phyloP scores from a whole-genome alignment of 2,329 filamentous ascomycete genomes.

The Neurospora crassa region DNA sequence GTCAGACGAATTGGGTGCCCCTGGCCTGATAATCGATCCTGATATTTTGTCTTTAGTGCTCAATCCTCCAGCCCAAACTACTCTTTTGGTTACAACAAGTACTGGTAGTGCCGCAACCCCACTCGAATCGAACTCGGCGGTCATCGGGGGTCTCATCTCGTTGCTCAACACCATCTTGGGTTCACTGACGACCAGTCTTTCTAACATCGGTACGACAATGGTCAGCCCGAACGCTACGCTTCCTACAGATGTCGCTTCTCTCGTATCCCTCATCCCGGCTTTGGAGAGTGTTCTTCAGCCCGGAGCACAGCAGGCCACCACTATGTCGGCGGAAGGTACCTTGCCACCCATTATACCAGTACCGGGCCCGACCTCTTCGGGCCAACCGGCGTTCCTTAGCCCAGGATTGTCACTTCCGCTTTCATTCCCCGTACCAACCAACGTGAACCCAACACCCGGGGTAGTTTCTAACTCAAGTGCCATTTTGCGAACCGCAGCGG shows the following conservation, averaged over 20 bases:
- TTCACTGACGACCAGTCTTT: not conserved
- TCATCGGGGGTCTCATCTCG: not conserved
- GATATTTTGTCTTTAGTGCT: conserved; percentile 4
- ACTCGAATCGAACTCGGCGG: not conserved
- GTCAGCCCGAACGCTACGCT: not conserved
- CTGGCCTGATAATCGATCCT: conserved; percentile 3
- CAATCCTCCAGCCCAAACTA: conserved; percentile 1
- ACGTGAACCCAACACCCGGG: not conserved
- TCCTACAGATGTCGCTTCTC: not conserved
- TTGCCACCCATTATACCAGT: not conserved
- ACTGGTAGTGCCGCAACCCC: not conserved
- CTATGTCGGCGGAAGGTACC: not conserved
- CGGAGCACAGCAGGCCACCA: not conserved
- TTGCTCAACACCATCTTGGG: not conserved
- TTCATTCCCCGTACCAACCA: conserved; percentile 1
- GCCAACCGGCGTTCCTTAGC: not conserved
- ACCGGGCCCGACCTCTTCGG: not conserved
- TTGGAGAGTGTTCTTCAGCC: not conserved
- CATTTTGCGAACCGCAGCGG: not conserved
- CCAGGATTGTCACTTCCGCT: not conserved
- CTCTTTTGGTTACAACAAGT: not conserved
- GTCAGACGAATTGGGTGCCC: conserved; percentile 3
- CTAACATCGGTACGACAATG: not conserved
- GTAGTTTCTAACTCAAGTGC: not conserved
- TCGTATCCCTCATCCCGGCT: not conserved